phyloP scores from a whole-genome alignment of 139 green algal genomes.

The Chlamydomonas schloesseri region DNA sequence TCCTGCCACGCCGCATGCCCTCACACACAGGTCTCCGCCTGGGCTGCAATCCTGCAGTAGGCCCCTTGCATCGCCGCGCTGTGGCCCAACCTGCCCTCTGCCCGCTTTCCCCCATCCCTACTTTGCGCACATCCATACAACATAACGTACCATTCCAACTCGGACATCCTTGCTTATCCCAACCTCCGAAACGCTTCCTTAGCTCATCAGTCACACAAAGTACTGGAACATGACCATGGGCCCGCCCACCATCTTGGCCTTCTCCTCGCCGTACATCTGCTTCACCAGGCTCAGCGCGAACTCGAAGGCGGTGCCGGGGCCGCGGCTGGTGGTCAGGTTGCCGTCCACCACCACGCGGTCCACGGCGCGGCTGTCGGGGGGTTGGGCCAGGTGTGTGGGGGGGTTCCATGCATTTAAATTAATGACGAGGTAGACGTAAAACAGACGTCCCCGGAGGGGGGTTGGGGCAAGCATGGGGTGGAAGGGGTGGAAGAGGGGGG shows the following conservation, averaged over 20 bases:
- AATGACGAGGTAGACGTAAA: too few species aligned
- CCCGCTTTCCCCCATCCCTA: too few species aligned
- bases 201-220: constrained; percentile 9
- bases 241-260: constrained; percentile 84
- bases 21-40: too few species aligned
- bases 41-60: too few species aligned
- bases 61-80: too few species aligned
- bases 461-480: background rate
- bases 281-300: constrained; percentile 94
- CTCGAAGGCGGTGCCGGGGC: constrained; percentile 95
- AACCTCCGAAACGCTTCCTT: too few species aligned
- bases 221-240: constrained; percentile 90
- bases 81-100: too few species aligned
- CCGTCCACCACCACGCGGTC: constrained; percentile 92
- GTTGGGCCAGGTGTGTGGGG: background rate
- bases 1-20: too few species aligned
- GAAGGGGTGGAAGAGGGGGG: background rate
- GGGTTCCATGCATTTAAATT: background rate
- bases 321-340: constrained; percentile 85
- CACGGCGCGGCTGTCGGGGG: constrained; percentile 55
- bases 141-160: too few species aligned
- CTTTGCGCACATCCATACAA: too few species aligned
- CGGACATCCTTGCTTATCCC: too few species aligned
- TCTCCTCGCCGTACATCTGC: constrained; percentile 90
- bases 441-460: too few species aligned